Conservation (phyloP, 2,329 filamentous ascomycete species). For the Ophiostoma ips region DNA sequence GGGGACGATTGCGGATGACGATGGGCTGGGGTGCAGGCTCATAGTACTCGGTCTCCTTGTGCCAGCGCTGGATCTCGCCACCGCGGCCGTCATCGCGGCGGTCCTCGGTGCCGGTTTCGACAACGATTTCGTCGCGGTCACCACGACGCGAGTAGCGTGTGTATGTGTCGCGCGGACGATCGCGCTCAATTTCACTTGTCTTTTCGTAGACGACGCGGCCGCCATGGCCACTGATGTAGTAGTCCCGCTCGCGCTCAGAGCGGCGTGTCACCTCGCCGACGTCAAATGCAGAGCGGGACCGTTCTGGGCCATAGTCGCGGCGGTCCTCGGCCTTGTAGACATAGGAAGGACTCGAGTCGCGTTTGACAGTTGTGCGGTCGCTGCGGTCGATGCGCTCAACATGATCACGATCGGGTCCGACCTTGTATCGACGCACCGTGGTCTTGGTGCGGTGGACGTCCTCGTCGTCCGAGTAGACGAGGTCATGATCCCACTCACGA, state of each 20-base stretch:
- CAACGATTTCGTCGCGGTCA: constrained; percentile 28
- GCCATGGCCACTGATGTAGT: constrained; percentile 13
- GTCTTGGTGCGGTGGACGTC: constrained; percentile 25
- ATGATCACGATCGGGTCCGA: constrained; percentile 26
- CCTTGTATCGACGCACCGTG: constrained; percentile 40
- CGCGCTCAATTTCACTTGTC: constrained; percentile 27
- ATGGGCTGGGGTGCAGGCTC: constrained; percentile 34
- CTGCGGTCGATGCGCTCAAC: constrained; percentile 24
- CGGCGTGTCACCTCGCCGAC: constrained; percentile 18
- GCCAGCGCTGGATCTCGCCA: constrained; percentile 43
- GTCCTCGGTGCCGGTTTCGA: constrained; percentile 40
- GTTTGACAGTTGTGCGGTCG: constrained; percentile 16
- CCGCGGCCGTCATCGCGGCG: constrained; percentile 30
- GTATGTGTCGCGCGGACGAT: constrained; percentile 22
- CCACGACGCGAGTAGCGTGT: constrained; percentile 27
- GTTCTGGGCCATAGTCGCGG: constrained; percentile 30
- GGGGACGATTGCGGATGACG: constrained; percentile 30
- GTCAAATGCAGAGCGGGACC: constrained; percentile 38
- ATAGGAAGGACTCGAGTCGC: constrained; percentile 12
- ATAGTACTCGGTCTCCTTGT: constrained; percentile 50
- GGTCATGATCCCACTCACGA: neutral
- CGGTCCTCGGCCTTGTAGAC: constrained; percentile 29
- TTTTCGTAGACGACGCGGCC: constrained; percentile 29
- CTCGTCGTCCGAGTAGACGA: constrained; percentile 22
- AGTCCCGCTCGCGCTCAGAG: constrained; percentile 14